Percentiles rank a stretch among this genome's conserved stretches.
These are phyloP conservation scores for Batkoa obscura DNA, from an alignment of 371 early-diverging fungal species.

Conservation along the genomic window DNA sequence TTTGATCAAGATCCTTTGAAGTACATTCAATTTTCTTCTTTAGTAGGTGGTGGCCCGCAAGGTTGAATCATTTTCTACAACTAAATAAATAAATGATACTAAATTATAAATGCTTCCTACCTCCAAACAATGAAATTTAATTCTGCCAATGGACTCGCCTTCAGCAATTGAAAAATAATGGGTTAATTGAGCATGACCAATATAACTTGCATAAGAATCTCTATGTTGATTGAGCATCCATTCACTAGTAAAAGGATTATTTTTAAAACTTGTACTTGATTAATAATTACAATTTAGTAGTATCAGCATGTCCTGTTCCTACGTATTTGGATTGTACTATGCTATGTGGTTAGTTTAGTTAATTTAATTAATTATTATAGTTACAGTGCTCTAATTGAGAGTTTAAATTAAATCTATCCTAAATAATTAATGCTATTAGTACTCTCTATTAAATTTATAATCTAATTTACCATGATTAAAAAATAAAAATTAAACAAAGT, in stretches of 20 bases:
- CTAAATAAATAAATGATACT: neutral
- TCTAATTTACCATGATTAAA: no score
- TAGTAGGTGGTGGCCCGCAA: slow-evolving; percentile 41
- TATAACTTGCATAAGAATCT: slow-evolving; percentile 58
- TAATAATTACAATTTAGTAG: slow-evolving; percentile 52
- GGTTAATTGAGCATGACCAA: slow-evolving; percentile 53
- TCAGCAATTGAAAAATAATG: slow-evolving; percentile 67
- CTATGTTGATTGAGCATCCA: slow-evolving; percentile 72
- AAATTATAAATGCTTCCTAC: slow-evolving; percentile 15
- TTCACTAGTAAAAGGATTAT: slow-evolving; percentile 33
- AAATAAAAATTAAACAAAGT: no score
- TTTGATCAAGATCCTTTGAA: no score
- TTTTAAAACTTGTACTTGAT: neutral
- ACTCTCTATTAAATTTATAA: no score
- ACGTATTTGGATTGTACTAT: slow-evolving; percentile 70
- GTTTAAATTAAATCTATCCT: slow-evolving; percentile 57
- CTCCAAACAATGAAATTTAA: slow-evolving; percentile 48
- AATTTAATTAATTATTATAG: slow-evolving; percentile 6
- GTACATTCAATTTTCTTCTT: no score
- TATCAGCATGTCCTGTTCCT: slow-evolving; percentile 87
- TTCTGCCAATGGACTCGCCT: slow-evolving; percentile 60
- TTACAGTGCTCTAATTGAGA: slow-evolving; percentile 66
- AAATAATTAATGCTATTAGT: no score
- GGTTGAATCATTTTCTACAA: slow-evolving; percentile 60
- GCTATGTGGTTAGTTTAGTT: neutral